Evolutionary conservation across 2,329 filamentous ascomycete species (phyloP).

Genomic region (Chalaropsis ovoidea): DNA sequence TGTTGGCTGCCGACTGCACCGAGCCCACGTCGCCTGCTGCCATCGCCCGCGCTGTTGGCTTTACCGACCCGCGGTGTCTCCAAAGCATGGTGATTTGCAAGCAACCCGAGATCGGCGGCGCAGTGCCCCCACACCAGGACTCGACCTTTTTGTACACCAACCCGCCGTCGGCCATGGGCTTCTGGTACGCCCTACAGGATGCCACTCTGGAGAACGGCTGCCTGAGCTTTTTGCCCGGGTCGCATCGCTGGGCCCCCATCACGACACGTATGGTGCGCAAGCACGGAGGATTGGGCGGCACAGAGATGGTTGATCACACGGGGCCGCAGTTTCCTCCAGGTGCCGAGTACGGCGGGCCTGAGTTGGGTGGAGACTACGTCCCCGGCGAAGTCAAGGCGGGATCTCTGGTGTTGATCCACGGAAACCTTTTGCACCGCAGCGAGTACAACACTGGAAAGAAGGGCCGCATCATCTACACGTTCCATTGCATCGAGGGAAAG

Average conservation of each 20-base stretch:
- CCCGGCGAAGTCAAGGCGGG: conserved; percentile 84
- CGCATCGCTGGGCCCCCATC: conserved; percentile 64
- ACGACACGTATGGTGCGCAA: conserved; percentile 64
- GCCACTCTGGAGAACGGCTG: conserved; percentile 80
- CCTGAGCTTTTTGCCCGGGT: conserved; percentile 73
- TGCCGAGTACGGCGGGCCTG: conserved; percentile 36
- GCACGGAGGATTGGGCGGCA: conserved; percentile 43
- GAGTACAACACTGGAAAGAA: conserved; percentile 80
- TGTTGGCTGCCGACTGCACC: conserved; percentile 45
- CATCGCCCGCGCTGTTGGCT: conserved; percentile 63
- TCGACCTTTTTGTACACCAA: conserved; percentile 86
- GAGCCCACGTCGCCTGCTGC: conserved; percentile 40
- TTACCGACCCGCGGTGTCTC: conserved; percentile 62
- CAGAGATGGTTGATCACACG: conserved; percentile 61
- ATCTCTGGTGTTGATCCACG: conserved; percentile 84
- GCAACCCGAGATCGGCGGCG: conserved; percentile 88
- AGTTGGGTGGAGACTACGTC: conserved; percentile 50
- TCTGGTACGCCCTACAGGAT: conserved; percentile 96
- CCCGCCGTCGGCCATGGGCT: conserved; percentile 80
- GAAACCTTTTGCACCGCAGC: conserved; percentile 91
- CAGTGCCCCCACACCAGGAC: conserved; percentile 86
- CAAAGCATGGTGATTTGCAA: conserved; percentile 99
- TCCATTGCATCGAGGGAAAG: conserved; percentile 86
- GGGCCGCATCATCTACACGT: conserved; percentile 92
- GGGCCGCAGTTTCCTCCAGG: conserved; percentile 53